phyloP scores from a whole-genome alignment of 345 rosid genomes.

The Citrus sp. region DNA sequence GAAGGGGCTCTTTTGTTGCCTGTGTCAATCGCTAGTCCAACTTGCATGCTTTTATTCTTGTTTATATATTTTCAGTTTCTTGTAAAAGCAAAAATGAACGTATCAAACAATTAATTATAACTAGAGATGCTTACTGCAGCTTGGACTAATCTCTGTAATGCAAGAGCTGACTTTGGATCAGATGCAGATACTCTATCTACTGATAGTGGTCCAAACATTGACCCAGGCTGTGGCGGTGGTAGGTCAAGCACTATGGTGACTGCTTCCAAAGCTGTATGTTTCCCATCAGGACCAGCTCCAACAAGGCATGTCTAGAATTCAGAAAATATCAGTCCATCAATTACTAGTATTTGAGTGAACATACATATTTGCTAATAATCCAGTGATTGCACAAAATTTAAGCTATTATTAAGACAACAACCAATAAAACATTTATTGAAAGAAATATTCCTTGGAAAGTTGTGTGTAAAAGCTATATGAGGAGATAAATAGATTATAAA shows the following conservation, averaged over 20 bases:
- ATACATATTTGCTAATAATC: neutral
- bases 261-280: slow-evolving; percentile 98
- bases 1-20: neutral
- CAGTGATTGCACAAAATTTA: neutral
- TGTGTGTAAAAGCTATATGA: neutral
- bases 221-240: slow-evolving; percentile 99
- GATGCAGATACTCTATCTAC: slow-evolving; percentile 93
- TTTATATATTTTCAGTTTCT: neutral
- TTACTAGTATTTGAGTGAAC: neutral
- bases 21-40: neutral
- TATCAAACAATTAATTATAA: neutral
- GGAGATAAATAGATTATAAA: neutral
- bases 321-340: slow-evolving; percentile 15
- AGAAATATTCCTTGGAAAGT: neutral
- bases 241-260: slow-evolving; percentile 96
- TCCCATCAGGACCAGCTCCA: slow-evolving; percentile 99
- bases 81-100: neutral
- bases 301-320: slow-evolving; percentile 86
- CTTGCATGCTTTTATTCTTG: neutral
- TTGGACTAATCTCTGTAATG: slow-evolving; percentile 94
- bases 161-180: slow-evolving; percentile 98
- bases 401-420: neutral
- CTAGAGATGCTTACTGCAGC: slow-evolving; percentile 76
- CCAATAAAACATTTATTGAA: neutral
- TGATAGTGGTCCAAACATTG: slow-evolving; percentile 82